Evolutionary conservation across 441 rosid species (phyloP).

Genomic region (Populus hybrid): DNA sequence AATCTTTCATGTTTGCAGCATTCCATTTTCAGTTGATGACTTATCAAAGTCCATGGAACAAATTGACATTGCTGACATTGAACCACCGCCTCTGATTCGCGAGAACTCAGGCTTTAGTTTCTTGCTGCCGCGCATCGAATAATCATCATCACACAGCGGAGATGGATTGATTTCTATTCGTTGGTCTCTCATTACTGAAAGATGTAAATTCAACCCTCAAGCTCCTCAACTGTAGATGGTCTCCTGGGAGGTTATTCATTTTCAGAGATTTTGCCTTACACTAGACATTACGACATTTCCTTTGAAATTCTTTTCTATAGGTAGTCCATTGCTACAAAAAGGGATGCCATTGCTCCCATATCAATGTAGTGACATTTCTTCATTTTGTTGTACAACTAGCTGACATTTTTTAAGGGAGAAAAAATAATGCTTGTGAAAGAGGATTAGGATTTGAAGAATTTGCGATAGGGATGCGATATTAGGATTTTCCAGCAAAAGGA

Average conservation of each 20-base stretch:
- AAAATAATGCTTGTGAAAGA: not conserved
- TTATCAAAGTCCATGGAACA: conserved; percentile 94
- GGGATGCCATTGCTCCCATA: conserved; percentile 15
- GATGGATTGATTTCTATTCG: not conserved
- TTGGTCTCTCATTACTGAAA: not conserved
- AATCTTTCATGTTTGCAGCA: conserved; percentile 47
- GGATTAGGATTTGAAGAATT: not conserved
- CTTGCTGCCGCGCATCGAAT: conserved; percentile 74
- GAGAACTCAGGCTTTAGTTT: conserved; percentile 95
- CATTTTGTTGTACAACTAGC: conserved; percentile 20
- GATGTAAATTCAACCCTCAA: not conserved
- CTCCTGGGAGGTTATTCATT: not conserved
- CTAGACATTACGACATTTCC: not conserved
- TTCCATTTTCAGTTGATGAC: conserved; percentile 97
- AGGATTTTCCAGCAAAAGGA: too few species aligned
- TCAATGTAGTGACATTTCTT: conserved; percentile 8
- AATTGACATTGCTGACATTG: conserved; percentile 78
- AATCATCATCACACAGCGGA: not conserved
- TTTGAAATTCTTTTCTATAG: not conserved
- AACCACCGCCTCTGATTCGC: conserved; percentile 81
- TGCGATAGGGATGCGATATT: too few species aligned
- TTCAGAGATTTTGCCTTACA: conserved; percentile 5
- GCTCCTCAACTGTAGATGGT: not conserved
- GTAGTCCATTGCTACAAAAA: conserved; percentile 4
- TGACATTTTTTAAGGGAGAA: not conserved